phyloP scores from a whole-genome alignment of 2,329 filamentous ascomycete species.

The Fusarium odoratissimum region DNA sequence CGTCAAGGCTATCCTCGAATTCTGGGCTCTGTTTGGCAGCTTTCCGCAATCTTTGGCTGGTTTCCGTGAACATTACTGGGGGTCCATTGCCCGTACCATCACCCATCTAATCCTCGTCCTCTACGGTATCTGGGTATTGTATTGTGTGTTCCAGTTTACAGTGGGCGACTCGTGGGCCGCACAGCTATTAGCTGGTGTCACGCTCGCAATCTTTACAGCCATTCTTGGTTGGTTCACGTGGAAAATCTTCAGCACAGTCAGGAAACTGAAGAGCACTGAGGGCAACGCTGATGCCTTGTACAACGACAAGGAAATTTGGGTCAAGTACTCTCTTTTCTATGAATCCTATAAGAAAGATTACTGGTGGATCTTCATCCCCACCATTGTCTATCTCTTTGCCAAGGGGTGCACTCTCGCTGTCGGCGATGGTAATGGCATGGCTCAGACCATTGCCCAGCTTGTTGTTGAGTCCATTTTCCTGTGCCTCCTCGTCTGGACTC shows the following conservation, averaged over 20 bases:
- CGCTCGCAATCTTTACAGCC: slow-evolving; percentile 81
- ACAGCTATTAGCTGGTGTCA: slow-evolving; percentile 84
- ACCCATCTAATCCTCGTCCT: slow-evolving; percentile 90
- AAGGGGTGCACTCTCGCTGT: slow-evolving; percentile 89
- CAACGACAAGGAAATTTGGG: slow-evolving; percentile 90
- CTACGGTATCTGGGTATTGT: slow-evolving; percentile 95
- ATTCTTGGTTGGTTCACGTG: slow-evolving; percentile 85
- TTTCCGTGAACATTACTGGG: slow-evolving; percentile 98
- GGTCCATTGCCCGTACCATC: slow-evolving; percentile 86
- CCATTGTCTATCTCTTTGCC: slow-evolving; percentile 89
- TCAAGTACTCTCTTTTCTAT: slow-evolving; percentile 97
- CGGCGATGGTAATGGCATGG: slow-evolving; percentile 85
- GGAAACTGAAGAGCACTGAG: slow-evolving; percentile 77
- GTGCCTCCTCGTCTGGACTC: slow-evolving; percentile 80
- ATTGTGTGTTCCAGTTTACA: slow-evolving; percentile 96
- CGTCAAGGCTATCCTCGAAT: slow-evolving; percentile 90
- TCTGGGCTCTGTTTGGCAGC: slow-evolving; percentile 88
- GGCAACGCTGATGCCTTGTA: slow-evolving; percentile 81
- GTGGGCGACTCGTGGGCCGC: slow-evolving; percentile 95
- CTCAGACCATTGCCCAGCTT: slow-evolving; percentile 83
- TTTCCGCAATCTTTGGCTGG: slow-evolving; percentile 83
- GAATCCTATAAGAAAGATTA: slow-evolving; percentile 93
- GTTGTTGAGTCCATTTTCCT: slow-evolving; percentile 86
- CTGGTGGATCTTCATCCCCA: slow-evolving; percentile 96
- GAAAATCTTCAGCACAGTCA: slow-evolving; percentile 83